A percentile compares a stretch with the other conserved stretches of the same genome.
phyloP scores from a whole-genome alignment of 2,329 filamentous ascomycete species.

The Biscogniauxia sp. region DNA sequence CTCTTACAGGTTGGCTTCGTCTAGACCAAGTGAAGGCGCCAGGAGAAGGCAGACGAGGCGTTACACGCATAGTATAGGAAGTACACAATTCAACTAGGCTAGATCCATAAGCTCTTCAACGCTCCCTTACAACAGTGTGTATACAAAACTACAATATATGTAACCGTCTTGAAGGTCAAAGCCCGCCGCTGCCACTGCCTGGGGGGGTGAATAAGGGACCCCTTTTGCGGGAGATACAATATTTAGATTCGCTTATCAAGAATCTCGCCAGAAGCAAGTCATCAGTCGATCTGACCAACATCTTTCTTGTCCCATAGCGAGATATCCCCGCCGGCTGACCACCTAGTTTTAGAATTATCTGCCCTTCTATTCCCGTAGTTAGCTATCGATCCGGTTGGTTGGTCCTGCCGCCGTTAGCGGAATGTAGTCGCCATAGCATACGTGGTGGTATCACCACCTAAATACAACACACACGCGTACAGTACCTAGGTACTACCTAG shows the following conservation, averaged over 20 bases:
- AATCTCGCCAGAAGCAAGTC: neutral
- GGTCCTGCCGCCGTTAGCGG: neutral
- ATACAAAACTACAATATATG: neutral
- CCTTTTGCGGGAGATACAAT: neutral
- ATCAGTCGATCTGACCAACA: neutral
- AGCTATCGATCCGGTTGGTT: neutral
- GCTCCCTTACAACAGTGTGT: neutral
- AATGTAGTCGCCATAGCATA: neutral
- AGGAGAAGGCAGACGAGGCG: neutral
- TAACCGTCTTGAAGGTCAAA: neutral
- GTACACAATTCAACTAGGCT: neutral
- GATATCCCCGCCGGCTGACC: neutral
- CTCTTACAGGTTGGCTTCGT: neutral
- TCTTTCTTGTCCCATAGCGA: neutral
- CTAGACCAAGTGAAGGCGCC: neutral
- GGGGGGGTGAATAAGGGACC: neutral
- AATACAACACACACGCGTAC: neutral
- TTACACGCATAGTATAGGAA: neutral
- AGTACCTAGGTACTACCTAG: no score
- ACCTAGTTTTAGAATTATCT: neutral
- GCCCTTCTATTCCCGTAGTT: neutral
- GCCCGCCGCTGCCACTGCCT: neutral
- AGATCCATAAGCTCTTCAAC: neutral
- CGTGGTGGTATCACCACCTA: neutral
- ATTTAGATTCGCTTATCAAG: neutral